These are phyloP conservation scores for Lactarius deliciosus DNA, from an alignment of 768 basidiomycete genomes.

Conservation along the genomic window DNA sequence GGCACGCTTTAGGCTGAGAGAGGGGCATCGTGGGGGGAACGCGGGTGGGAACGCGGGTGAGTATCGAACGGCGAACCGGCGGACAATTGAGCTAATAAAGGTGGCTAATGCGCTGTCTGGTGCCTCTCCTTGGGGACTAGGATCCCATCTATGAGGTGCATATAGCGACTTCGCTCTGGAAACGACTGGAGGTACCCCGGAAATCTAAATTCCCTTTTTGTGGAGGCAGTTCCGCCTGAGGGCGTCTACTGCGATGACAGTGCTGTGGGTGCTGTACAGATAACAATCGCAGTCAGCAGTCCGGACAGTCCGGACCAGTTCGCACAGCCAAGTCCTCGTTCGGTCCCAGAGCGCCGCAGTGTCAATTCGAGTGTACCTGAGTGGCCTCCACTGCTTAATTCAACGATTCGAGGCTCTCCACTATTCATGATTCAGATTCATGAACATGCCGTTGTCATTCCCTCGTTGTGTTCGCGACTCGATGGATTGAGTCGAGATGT, in stretches of 20 bases:
- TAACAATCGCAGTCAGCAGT: not conserved
- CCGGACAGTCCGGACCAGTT: too few species aligned
- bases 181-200: not conserved
- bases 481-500: too few species aligned
- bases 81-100: not conserved
- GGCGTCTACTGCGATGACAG: not conserved
- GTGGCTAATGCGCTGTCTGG: not conserved
- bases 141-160: not conserved
- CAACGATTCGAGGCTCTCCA: not conserved
- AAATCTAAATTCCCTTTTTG: not conserved
- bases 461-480: not conserved
- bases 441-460: not conserved
- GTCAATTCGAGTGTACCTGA: too few species aligned
- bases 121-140: not conserved
- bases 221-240: not conserved
- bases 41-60: not conserved
- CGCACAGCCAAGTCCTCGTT: not conserved
- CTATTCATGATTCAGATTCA: too few species aligned
- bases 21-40: constrained; percentile 5
- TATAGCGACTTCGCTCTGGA: not conserved
- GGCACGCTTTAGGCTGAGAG: constrained; percentile 5
- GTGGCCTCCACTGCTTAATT: not conserved
- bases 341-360: not conserved
- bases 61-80: not conserved
- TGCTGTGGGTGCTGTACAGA: not conserved